These are phyloP conservation scores for Penicillium sp. DNA, from an alignment of 2,329 filamentous ascomycete species.

Conservation along the genomic window DNA sequence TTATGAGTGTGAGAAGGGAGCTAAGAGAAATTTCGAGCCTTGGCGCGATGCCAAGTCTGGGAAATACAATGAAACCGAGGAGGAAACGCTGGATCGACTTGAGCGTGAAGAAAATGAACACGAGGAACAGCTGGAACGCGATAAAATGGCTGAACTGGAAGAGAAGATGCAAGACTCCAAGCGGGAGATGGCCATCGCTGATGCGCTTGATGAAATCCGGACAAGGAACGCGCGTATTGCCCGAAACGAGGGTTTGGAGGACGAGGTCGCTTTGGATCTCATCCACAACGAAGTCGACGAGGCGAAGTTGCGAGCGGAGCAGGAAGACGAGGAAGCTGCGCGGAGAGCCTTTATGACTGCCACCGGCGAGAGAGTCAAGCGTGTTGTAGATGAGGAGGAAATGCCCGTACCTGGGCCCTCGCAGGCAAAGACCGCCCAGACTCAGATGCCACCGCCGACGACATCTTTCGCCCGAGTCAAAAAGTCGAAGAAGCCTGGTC, in stretches of 20 bases:
- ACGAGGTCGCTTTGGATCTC: constrained; percentile 59
- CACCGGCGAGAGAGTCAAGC: constrained; percentile 58
- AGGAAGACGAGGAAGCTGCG: constrained; percentile 82
- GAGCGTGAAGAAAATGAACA: constrained; percentile 73
- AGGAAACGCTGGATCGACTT: constrained; percentile 81
- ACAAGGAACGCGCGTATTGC: constrained; percentile 88
- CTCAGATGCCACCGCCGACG: constrained; percentile 56
- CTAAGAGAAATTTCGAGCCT: constrained; percentile 89
- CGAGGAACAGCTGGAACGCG: constrained; percentile 70
- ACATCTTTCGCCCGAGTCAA: constrained; percentile 71
- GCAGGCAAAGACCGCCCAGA: constrained; percentile 32
- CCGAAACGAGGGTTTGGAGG: constrained; percentile 69
- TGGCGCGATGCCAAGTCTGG: constrained; percentile 72
- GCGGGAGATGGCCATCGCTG: constrained; percentile 93
- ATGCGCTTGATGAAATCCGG: constrained; percentile 92
- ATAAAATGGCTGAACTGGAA: constrained; percentile 94
- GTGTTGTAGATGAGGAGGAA: constrained; percentile 56
- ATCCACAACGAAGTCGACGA: constrained; percentile 60
- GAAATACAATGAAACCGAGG: constrained; percentile 74
- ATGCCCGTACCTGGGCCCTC: constrained; percentile 34
- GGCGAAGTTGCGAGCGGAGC: constrained; percentile 69
- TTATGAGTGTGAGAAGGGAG: constrained; percentile 78
- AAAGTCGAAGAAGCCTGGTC: constrained; percentile 86
- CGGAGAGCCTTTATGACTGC: constrained; percentile 73
- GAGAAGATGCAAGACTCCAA: constrained; percentile 91